phyloP scores from a whole-genome alignment of 1,284 basidiomycete genomes.

The Cryptococcus hybrid region DNA sequence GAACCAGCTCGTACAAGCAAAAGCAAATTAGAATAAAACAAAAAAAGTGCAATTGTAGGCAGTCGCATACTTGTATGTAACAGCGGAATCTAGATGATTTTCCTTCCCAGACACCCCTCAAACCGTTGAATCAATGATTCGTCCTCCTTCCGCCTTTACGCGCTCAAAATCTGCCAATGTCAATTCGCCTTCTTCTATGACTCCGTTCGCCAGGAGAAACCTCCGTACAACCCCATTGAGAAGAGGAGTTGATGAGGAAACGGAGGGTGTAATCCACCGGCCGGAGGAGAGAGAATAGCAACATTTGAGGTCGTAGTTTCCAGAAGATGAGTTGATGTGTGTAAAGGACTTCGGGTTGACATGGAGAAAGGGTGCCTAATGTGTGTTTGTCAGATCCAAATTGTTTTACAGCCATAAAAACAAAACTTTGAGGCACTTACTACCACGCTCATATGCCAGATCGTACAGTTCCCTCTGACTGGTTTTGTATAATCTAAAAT shows the following conservation, averaged over 20 bases:
- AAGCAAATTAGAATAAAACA: not conserved
- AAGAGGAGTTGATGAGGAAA: conserved; percentile 18
- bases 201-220: conserved; percentile 26
- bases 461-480: conserved; percentile 36
- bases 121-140: conserved; percentile 43
- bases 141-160: conserved; percentile 18
- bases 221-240: conserved; percentile 37
- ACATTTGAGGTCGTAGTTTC: conserved; percentile 46
- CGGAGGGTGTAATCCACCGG: conserved; percentile 36
- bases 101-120: conserved; percentile 18
- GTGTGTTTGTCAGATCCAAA: not conserved
- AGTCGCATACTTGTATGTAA: not conserved
- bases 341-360: conserved; percentile 36
- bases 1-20: not conserved
- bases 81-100: not conserved
- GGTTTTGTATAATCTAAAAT: conserved; percentile 39
- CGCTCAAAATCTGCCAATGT: conserved; percentile 22
- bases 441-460: conserved; percentile 21
- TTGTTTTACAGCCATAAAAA: not conserved
- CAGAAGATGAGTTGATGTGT: conserved; percentile 26
- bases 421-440: conserved; percentile 16
- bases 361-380: conserved; percentile 3
- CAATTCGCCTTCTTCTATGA: conserved; percentile 27
- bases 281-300: conserved; percentile 22
- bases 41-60: not conserved